Percentiles rank a stretch among this genome's conserved stretches.
These are phyloP conservation scores for Cercospora canescens DNA, from an alignment of 2,329 filamentous ascomycete genomes.

Conservation along the genomic window DNA sequence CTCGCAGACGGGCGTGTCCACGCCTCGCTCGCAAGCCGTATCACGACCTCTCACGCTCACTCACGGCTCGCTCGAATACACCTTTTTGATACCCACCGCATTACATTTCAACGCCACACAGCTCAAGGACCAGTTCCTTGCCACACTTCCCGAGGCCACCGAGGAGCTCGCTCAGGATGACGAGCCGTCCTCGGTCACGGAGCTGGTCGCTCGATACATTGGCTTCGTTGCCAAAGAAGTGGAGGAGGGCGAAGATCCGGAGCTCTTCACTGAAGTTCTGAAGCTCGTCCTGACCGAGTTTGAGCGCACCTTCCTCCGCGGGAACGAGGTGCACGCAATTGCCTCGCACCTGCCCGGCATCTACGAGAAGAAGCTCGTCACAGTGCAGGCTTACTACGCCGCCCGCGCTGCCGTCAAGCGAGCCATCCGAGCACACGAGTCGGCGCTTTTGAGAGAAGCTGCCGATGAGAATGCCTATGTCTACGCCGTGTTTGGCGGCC, in stretches of 20 bases:
- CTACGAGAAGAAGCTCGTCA: constrained; percentile 84
- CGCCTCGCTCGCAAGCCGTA: constrained; percentile 88
- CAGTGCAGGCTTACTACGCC: constrained; percentile 88
- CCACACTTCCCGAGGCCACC: constrained; percentile 83
- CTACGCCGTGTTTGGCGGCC: constrained; percentile 93
- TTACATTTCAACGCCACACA: constrained; percentile 96
- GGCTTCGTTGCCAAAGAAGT: constrained; percentile 87
- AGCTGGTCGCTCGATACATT: constrained; percentile 91
- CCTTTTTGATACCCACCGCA: constrained; percentile 90
- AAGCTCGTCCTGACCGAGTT: constrained; percentile 95
- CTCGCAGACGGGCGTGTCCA: constrained; percentile 88
- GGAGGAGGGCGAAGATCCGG: constrained; percentile 88
- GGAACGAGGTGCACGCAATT: constrained; percentile 94
- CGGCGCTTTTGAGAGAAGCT: constrained; percentile 85
- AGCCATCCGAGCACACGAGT: constrained; percentile 88
- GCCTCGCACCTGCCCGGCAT: constrained; percentile 86
- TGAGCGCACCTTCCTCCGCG: constrained; percentile 88
- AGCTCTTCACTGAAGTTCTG: constrained; percentile 88
- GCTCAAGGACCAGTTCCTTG: constrained; percentile 85
- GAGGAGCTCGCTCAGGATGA: constrained; percentile 98
- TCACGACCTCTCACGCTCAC: constrained; percentile 86
- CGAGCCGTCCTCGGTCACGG: constrained; percentile 92
- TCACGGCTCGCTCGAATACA: constrained; percentile 94
- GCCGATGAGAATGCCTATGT: constrained; percentile 80
- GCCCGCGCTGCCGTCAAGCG: constrained; percentile 81